Base-by-base conservation (phyloP, 768 basidiomycete species). In the Boletus rubroflammeus region DNA sequence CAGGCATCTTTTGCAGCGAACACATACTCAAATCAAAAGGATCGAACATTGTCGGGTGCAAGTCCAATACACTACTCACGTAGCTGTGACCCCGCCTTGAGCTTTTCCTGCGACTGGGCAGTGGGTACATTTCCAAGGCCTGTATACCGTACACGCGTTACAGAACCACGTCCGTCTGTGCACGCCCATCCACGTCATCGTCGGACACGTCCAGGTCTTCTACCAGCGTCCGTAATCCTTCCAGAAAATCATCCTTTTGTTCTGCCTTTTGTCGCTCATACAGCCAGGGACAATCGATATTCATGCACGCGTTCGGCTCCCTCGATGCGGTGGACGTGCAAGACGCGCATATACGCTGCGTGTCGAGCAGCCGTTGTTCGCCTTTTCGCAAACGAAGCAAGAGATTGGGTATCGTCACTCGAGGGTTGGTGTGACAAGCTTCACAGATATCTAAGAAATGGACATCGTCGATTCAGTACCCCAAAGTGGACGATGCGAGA, bases 241-340 rank as follows among this genome's bases (percentile, higher is more conserved):
- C 66, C 23, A 75, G 49, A n/a, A 52, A 62, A 41, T 69, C 70
- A 6, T 56, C 42, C 53, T 72, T 76, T 55, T 67, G 62, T 55
- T 86, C 83, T 6, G 78, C 75, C 60, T 82, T 85, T 56, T 79
- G 81, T 34, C 91, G 76, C 29, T 85, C 80, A 60, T 83, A 97
- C 32, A 93, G 69, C 83, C 90, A 88, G 0, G 86, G 81, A 66
- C 95, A 98, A 64, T 97, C 93, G 43, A 90, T 73, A 8, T 90
- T 92, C 62, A 88, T 84, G 70, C 95, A 98, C 32, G 79, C 68
- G 43, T 85, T 79, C 0, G 79, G 76, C 52, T 92, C 90, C 13
- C 70, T 72, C 5, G 75, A 70, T 2, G 84, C 76, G 0, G 75
- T 76, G 3, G 73, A 72, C 5, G 84, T 74, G 67, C 95, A 98